Conservation (phyloP, 176 grass and related monocot genomes). For the Oropetium thomaeum region DNA sequence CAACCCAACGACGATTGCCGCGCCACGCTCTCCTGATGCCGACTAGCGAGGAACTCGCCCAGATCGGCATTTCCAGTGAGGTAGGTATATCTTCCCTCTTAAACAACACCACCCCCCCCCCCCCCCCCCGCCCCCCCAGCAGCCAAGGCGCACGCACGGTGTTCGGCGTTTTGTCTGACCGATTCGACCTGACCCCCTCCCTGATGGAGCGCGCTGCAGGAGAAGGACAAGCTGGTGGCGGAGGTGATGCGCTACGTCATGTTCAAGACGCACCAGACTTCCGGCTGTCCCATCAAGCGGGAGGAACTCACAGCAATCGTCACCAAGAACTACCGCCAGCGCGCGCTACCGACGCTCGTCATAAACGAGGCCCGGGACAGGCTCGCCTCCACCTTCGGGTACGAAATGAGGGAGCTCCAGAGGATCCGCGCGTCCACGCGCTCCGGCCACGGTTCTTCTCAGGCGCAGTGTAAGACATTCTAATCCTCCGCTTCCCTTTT, state of each 20-base stretch:
- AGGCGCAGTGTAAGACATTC: conserved; percentile 42
- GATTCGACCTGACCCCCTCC: neutral
- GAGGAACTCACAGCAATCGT: conserved; percentile 81
- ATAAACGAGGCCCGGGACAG: conserved; percentile 78
- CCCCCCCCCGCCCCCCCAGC: no score
- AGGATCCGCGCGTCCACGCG: conserved; percentile 57
- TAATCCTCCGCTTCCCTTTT: neutral
- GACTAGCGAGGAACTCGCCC: conserved; percentile 49
- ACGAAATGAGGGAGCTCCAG: conserved; percentile 84
- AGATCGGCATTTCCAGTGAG: conserved; percentile 75
- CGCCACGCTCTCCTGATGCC: conserved; percentile 37
- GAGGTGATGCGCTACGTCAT: conserved; percentile 83
- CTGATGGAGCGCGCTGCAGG: conserved; percentile 40
- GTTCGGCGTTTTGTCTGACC: conserved; percentile 32
- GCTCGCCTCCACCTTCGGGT: conserved; percentile 71
- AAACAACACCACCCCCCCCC: no score
- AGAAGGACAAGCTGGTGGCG: conserved; percentile 90
- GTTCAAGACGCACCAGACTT: conserved; percentile 75
- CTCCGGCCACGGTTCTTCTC: conserved; percentile 45
- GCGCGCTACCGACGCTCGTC: conserved; percentile 57
- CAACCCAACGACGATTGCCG: no score
- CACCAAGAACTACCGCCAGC: conserved; percentile 86
- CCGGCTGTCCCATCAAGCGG: conserved; percentile 79
- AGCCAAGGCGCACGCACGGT: neutral
- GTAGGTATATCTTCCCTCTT: no score